A percentile compares a stretch with the other conserved stretches of the same genome.
Conservation (phyloP, 169 alveolate species). For the Cryptosporidium muris region DNA sequence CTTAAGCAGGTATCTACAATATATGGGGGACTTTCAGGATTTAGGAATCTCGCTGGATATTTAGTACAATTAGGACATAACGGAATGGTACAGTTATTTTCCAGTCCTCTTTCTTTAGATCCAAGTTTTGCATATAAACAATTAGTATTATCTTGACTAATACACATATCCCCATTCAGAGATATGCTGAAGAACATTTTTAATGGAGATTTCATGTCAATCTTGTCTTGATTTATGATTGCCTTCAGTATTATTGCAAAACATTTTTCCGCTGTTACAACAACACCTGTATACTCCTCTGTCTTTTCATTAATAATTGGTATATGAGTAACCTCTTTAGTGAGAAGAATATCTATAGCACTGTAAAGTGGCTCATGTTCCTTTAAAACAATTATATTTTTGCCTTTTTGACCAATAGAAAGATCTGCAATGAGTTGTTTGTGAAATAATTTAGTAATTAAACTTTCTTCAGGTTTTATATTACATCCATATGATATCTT, state of each 20-base stretch:
- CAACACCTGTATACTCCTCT: conserved; percentile 26
- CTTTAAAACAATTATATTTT: conserved; percentile 18
- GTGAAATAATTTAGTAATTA: conserved; percentile 31
- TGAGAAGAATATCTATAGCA: conserved; percentile 50
- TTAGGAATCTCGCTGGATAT: no score
- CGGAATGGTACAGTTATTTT: no score
- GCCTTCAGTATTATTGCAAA: conserved; percentile 3
- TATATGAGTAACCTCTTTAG: conserved; percentile 42
- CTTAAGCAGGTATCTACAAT: conserved; percentile 51
- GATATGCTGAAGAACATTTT: conserved; percentile 7
- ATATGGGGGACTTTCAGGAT: background rate
- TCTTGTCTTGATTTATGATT: conserved; percentile 31
- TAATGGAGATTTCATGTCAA: conserved; percentile 18
- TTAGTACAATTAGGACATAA: no score
- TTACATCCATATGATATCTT: conserved; percentile 1
- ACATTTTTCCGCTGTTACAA: conserved; percentile 54
- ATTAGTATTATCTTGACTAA: background rate
- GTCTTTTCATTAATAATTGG: conserved; percentile 31
- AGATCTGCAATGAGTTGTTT: conserved; percentile 17
- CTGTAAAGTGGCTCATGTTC: conserved; percentile 15
- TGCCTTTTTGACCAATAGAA: background rate
- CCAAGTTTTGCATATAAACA: no score
- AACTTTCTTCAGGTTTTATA: conserved; percentile 1
- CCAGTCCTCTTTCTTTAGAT: no score
- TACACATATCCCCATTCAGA: background rate